A percentile compares a stretch with the other conserved stretches of the same genome.
phyloP scores from a whole-genome alignment of 192 early-diverging fungal species.

The Umbelopsis vinacea region DNA sequence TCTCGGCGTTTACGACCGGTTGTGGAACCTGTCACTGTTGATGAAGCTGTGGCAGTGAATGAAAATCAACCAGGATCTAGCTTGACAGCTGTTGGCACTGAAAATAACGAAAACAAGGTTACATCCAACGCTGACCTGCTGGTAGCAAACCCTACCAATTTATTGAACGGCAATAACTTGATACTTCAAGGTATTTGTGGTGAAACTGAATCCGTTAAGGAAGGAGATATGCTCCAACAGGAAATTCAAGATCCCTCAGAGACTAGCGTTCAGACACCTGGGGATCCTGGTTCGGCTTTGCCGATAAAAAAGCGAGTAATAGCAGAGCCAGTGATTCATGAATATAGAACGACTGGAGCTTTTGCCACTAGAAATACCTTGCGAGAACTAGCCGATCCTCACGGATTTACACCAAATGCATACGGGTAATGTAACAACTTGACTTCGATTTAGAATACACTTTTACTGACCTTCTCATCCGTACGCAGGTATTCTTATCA shows the following conservation, averaged over 20 bases:
- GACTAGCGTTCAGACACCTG: not conserved
- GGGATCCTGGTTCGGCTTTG: not conserved
- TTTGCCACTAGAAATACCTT: slow-evolving; percentile 54
- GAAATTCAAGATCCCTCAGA: not conserved
- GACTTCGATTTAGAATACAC: not conserved
- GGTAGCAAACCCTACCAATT: too few relatives aligned
- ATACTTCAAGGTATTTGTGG: too few relatives aligned
- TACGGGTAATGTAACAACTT: slow-evolving; percentile 46
- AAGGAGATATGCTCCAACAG: too few relatives aligned
- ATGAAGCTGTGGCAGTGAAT: not conserved
- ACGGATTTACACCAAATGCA: slow-evolving; percentile 49
- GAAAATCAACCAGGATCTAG: not conserved
- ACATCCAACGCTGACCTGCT: not conserved
- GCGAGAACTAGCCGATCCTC: slow-evolving; percentile 42
- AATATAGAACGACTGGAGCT: slow-evolving; percentile 53
- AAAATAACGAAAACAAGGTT: not conserved
- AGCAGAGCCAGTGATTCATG: not conserved
- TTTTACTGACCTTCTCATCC: not conserved
- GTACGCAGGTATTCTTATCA: not conserved
- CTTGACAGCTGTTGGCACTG: not conserved
- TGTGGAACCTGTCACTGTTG: not conserved
- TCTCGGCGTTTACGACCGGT: slow-evolving; percentile 44
- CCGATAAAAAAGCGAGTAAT: not conserved
- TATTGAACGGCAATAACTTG: too few relatives aligned
- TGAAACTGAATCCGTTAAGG: too few relatives aligned